phyloP scores from a whole-genome alignment of 2,329 filamentous ascomycete species.

The Fusarium cyanostomum region DNA sequence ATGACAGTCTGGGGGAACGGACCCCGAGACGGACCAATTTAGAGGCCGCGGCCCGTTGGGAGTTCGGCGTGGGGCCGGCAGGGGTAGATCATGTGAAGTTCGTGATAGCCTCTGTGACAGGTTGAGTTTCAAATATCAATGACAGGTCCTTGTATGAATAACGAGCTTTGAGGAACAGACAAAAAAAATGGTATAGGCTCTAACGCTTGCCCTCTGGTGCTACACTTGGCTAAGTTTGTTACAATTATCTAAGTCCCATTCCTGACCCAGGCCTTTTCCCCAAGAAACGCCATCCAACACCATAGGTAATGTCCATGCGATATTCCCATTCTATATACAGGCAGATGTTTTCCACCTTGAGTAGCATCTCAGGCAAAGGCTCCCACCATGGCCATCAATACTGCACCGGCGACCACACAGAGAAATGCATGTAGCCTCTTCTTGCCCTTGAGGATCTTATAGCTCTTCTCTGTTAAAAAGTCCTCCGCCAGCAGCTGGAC shows the following conservation, averaged over 20 bases:
- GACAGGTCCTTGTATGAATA: background rate
- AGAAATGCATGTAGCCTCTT: constrained; percentile 70
- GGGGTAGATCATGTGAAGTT: constrained; percentile 7
- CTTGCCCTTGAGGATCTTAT: constrained; percentile 69
- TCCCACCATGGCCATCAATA: constrained; percentile 76
- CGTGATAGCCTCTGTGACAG: background rate
- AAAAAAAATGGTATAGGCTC: background rate
- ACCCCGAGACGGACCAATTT: constrained; percentile 21
- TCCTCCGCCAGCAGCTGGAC: constrained; percentile 89
- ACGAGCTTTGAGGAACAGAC: background rate
- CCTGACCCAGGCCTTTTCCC: background rate
- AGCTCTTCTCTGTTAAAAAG: constrained; percentile 80
- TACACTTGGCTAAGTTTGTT: constrained; percentile 9
- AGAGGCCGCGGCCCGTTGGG: constrained; percentile 29
- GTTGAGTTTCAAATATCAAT: background rate
- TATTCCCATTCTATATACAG: constrained; percentile 31
- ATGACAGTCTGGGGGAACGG: background rate
- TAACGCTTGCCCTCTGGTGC: background rate
- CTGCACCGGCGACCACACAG: constrained; percentile 70
- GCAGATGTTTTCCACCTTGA: background rate
- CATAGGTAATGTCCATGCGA: constrained; percentile 3
- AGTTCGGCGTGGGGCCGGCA: constrained; percentile 29
- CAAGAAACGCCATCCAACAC: constrained; percentile 20
- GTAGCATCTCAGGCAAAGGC: constrained; percentile 69
- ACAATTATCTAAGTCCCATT: constrained; percentile 9